A percentile compares a stretch with the other conserved stretches of the same genome.
These are phyloP conservation scores for Alternaria gansuensis DNA, from an alignment of 2,329 filamentous ascomycete genomes.

Conservation along the genomic window DNA sequence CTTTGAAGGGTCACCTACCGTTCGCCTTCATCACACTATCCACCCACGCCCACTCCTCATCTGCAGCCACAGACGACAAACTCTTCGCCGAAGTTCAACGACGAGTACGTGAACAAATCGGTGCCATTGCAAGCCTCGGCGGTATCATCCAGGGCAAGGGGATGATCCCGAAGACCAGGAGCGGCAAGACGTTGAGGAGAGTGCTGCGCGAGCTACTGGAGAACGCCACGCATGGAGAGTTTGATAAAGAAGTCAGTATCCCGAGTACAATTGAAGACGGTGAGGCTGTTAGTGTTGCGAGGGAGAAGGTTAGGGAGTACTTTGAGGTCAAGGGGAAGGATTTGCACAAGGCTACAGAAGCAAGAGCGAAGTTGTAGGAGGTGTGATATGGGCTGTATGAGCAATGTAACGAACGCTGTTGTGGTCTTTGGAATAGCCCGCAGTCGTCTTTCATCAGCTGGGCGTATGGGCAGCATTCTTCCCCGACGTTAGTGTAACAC, in stretches of 20 bases:
- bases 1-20: conserved; percentile 87
- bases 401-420: neutral
- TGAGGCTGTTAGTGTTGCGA: conserved; percentile 76
- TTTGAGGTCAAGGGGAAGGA: conserved; percentile 63
- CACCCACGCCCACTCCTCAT: conserved; percentile 58
- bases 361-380: conserved; percentile 58
- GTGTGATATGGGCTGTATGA: neutral
- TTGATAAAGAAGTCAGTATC: conserved; percentile 74
- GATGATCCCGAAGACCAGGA: conserved; percentile 91
- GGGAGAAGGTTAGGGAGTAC: conserved; percentile 76
- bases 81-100: conserved; percentile 73
- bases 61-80: conserved; percentile 58
- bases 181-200: conserved; percentile 87
- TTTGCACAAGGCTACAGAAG: conserved; percentile 52
- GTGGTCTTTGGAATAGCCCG: neutral
- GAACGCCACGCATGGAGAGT: conserved; percentile 77
- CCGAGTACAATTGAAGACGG: conserved; percentile 88
- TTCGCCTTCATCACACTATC: conserved; percentile 84
- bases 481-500: neutral
- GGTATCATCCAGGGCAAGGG: conserved; percentile 84
- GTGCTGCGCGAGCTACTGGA: conserved; percentile 86
- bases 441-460: neutral
- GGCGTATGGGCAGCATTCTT: neutral
- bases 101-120: conserved; percentile 80
- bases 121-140: conserved; percentile 83